A percentile compares a stretch with the other conserved stretches of the same genome.
Evolutionary conservation across 208 protist genomes (phyloP).

Genomic region (Leptomonas pyrrhocoris): DNA sequence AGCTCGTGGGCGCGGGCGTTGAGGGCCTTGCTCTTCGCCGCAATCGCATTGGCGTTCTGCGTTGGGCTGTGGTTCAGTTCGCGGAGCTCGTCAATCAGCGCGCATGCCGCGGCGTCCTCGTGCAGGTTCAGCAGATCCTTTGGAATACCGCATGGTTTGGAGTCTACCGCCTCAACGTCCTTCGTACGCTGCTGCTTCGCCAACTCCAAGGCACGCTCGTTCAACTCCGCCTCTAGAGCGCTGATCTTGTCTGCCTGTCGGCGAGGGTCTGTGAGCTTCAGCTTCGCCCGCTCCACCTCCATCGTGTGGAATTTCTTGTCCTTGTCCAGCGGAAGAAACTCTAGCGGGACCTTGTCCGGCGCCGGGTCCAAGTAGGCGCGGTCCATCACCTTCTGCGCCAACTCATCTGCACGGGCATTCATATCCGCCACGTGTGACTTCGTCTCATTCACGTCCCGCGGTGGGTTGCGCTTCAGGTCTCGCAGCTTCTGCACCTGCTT

Average conservation of each 20-base stretch:
- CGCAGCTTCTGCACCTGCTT: constrained; percentile 46
- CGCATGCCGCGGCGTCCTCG: constrained; percentile 34
- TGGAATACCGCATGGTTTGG: constrained; percentile 41
- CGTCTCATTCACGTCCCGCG: constrained; percentile 26
- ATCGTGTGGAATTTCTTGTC: constrained; percentile 62
- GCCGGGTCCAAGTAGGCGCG: constrained; percentile 63
- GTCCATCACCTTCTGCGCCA: constrained; percentile 56
- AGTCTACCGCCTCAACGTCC: constrained; percentile 50
- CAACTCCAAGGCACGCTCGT: constrained; percentile 63
- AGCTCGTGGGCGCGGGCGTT: constrained; percentile 54
- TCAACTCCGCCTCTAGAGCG: constrained; percentile 51
- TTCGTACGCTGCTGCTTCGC: constrained; percentile 46
- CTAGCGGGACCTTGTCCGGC: constrained; percentile 68
- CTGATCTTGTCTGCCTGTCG: constrained; percentile 39
- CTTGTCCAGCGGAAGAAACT: constrained; percentile 58
- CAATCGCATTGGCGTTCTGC: constrained; percentile 34
- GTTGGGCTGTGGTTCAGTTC: constrained; percentile 34
- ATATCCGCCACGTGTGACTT: constrained; percentile 39
- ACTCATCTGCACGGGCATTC: constrained; percentile 45
- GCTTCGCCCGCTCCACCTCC: constrained; percentile 51
- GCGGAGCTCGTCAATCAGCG: constrained; percentile 49
- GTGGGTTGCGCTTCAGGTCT: constrained; percentile 39
- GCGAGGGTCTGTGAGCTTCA: constrained; percentile 49
- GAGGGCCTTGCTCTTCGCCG: constrained; percentile 36
- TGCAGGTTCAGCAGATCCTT: constrained; percentile 56